A percentile compares a stretch with the other conserved stretches of the same genome.
phyloP scores from a whole-genome alignment of 345 rosid genomes.

The Microcos paniculata region DNA sequence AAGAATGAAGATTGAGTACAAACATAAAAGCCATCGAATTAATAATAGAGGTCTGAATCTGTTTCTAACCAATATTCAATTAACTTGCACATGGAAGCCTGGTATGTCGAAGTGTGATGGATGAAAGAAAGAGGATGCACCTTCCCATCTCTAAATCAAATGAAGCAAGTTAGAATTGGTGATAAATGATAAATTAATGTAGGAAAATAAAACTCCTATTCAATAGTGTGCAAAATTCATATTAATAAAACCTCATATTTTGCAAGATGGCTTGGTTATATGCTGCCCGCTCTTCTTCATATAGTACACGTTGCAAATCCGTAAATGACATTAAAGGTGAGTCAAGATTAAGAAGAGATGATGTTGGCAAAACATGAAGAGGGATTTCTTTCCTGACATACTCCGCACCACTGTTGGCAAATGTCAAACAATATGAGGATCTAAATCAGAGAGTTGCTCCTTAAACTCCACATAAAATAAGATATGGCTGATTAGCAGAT shows the following conservation, averaged over 20 bases:
- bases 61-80: conserved; percentile 87
- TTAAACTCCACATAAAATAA: not conserved
- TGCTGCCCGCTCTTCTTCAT: conserved; percentile 84
- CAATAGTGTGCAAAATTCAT: not conserved
- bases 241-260: conserved; percentile 54
- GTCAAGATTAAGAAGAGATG: conserved; percentile 68
- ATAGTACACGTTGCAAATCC: conserved; percentile 85
- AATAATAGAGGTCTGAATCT: conserved; percentile 1
- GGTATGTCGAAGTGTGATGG: conserved; percentile 93
- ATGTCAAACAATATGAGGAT: conserved; percentile 24
- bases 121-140: conserved; percentile 86
- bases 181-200: not conserved
- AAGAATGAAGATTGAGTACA: conserved; percentile 24
- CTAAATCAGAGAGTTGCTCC: conserved; percentile 7
- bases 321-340: conserved; percentile 75
- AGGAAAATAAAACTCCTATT: conserved; percentile 10
- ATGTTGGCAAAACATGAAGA: conserved; percentile 70
- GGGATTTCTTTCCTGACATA: conserved; percentile 87
- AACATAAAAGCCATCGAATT: conserved; percentile 11
- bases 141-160: conserved; percentile 60
- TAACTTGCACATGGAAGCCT: conserved; percentile 94
- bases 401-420: conserved; percentile 73
- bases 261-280: conserved; percentile 76
- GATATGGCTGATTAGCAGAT: not conserved
- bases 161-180: conserved; percentile 20